A percentile compares a stretch with the other conserved stretches of the same genome.
phyloP scores from a whole-genome alignment of 73 alveolate species.

The Paraurostyla sp. region DNA sequence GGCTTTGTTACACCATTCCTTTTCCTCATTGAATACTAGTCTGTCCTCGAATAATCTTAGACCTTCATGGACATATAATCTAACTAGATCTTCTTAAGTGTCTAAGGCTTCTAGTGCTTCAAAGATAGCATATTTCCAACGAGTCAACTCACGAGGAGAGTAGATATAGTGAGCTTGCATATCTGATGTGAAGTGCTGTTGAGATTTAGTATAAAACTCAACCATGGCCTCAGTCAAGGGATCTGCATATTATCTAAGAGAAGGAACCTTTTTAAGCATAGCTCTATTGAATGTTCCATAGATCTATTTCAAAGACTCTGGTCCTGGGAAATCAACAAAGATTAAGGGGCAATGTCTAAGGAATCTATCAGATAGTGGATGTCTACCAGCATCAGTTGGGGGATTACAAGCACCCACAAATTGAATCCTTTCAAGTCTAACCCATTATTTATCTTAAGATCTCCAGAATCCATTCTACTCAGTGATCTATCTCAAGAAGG shows the following conservation, averaged over 20 bases:
- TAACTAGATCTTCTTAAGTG: conserved; percentile 92
- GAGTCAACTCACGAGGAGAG: conserved; percentile 99
- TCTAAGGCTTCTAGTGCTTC: conserved; percentile 85
- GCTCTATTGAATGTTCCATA: conserved; percentile 99
- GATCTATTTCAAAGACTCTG: conserved; percentile 98
- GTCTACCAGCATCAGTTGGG: conserved; percentile 99
- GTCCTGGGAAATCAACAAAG: conserved; percentile 99
- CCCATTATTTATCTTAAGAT: conserved; percentile 96
- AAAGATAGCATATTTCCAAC: conserved; percentile 88
- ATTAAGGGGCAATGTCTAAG: conserved; percentile 98
- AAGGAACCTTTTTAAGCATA: conserved; percentile 93
- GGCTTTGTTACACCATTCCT: conserved; percentile 97
- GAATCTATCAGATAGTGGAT: conserved; percentile 97
- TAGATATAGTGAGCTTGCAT: conserved; percentile 99
- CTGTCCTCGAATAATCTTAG: conserved; percentile 98
- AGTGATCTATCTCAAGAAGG: conserved; percentile 97
- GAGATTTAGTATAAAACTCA: conserved; percentile 96
- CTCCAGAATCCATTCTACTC: conserved; percentile 99
- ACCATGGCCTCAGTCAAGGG: conserved; percentile 99
- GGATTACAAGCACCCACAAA: conserved; percentile 99
- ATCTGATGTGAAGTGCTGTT: conserved; percentile 97
- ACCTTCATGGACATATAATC: conserved; percentile 97
- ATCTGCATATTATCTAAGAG: conserved; percentile 82
- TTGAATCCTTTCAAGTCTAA: conserved; percentile 95
- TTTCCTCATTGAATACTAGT: conserved; percentile 96